Evolutionary conservation across 331 rosid genomes (phyloP).

Genomic region (Cucumis variabilis): DNA sequence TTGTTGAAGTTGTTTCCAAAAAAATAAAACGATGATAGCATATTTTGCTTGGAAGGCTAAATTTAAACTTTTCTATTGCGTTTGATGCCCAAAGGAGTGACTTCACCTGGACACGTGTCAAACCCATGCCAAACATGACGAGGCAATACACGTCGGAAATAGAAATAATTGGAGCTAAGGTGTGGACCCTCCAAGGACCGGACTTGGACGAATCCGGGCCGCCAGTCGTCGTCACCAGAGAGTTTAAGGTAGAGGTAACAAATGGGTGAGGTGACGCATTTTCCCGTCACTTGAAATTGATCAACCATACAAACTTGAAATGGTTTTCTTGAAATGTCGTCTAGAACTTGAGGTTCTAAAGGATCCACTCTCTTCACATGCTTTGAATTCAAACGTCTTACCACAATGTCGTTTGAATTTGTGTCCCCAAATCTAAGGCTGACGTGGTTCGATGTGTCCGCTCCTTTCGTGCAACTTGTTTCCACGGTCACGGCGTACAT

Average conservation of each 20-base stretch:
- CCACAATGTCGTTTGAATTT: constrained; percentile 63
- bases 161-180: constrained; percentile 63
- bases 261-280: constrained; percentile 63
- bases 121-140: constrained; percentile 82
- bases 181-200: constrained; percentile 51
- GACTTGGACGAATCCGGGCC: constrained; percentile 75
- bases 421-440: constrained; percentile 83
- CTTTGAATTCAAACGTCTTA: constrained; percentile 61
- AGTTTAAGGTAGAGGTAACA: constrained; percentile 77
- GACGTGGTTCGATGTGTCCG: constrained; percentile 66
- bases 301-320: constrained; percentile 86
- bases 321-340: constrained; percentile 73
- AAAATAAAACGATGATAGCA: too few relatives aligned
- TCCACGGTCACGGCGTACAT: constrained; percentile 63
- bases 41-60: neutral
- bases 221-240: constrained; percentile 72
- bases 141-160: constrained; percentile 65
- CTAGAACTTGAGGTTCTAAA: constrained; percentile 58
- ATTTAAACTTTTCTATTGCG: constrained; percentile 48
- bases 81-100: constrained; percentile 72
- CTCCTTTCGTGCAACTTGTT: constrained; percentile 87
- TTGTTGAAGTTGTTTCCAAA: too few relatives aligned
- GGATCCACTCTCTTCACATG: constrained; percentile 65
- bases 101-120: constrained; percentile 66
- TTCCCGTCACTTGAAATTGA: constrained; percentile 61